Base-by-base conservation (phyloP, 2,329 filamentous ascomycete species). In the Fusarium sp. region DNA sequence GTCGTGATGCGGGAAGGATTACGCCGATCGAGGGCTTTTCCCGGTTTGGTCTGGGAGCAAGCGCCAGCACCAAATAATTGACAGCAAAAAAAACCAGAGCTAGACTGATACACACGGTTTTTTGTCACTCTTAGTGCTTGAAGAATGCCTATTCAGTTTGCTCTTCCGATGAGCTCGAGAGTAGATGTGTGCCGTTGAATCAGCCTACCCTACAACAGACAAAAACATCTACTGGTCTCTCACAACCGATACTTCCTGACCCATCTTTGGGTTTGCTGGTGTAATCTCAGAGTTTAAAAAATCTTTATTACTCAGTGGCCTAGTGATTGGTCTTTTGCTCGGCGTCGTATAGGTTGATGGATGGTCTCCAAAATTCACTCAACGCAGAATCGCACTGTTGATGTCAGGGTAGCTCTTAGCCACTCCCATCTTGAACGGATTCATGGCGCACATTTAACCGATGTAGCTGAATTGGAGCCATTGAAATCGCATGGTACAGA, bases 291-390 rank as follows among this genome's bases (percentile, higher is more conserved):
- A 15, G 48, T 4, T 1, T 0, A 24, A 20, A 4, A 4, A 15
- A 6, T 20, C 12, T 15, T 1, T 10, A 2, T 8, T 4, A 0
- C 14, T 20, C 4, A 4, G 17, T 24, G n/a, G 9, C 15, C 0
- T 3, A 4, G n/a, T 9, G 10, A 50, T 30, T 17, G 6, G 45
- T 2, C 14, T 6, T 3, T 30, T 22, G 0, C 44, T 26, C 12
- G 18, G 8, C 5, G 8, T 26, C 1, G 11, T 45, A 0, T 1
- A 13, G 17, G 5, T 45, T 45, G 24, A 14, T 26, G 47, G n/a
- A n/a, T n/a, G n/a, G n/a, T n/a, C n/a, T n/a, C n/a, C n/a, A n/a
- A n/a, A n/a, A n/a, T n/a, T n/a, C 8, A 17, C 7, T 48, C 20
- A 30, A 8, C 26, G 3, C 20, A 17, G 10, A 30, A 30, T 8